These are phyloP conservation scores for Pseudopithomyces chartarum DNA, from an alignment of 2,329 filamentous ascomycete genomes.

Conservation along the genomic window DNA sequence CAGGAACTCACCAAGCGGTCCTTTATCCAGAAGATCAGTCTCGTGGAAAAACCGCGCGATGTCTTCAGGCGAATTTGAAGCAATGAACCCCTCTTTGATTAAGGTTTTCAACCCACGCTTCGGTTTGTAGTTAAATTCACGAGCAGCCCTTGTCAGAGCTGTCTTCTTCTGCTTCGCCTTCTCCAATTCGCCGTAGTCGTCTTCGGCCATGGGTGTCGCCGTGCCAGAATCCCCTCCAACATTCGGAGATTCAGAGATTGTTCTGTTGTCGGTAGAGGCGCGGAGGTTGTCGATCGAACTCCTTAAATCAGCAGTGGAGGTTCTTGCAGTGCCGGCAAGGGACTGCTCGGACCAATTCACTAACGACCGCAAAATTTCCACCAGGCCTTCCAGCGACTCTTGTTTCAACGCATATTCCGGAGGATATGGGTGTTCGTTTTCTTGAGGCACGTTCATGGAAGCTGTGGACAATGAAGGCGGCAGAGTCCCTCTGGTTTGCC, in stretches of 20 bases:
- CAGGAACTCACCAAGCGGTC: slow-evolving; percentile 89
- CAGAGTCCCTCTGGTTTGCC: slow-evolving; percentile 83
- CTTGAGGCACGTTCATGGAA: slow-evolving; percentile 64
- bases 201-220: slow-evolving; percentile 62
- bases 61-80: slow-evolving; percentile 75
- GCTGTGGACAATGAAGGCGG: slow-evolving; percentile 85
- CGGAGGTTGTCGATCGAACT: slow-evolving; percentile 65
- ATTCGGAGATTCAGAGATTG: slow-evolving; percentile 64
- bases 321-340: slow-evolving; percentile 54
- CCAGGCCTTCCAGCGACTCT: slow-evolving; percentile 82
- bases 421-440: slow-evolving; percentile 73
- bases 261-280: slow-evolving; percentile 76
- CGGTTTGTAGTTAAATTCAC: slow-evolving; percentile 96
- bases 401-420: slow-evolving; percentile 92
- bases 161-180: slow-evolving; percentile 94
- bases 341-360: slow-evolving; percentile 88
- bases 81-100: slow-evolving; percentile 84
- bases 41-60: slow-evolving; percentile 82
- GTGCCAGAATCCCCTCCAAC: slow-evolving; percentile 55
- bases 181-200: slow-evolving; percentile 93
- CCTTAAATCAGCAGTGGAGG: slow-evolving; percentile 50
- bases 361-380: slow-evolving; percentile 85
- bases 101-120: slow-evolving; percentile 89
- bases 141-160: slow-evolving; percentile 83
- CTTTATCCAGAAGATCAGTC: slow-evolving; percentile 87